phyloP scores from a whole-genome alignment of 1,284 basidiomycete species.

The Irpex sp. region DNA sequence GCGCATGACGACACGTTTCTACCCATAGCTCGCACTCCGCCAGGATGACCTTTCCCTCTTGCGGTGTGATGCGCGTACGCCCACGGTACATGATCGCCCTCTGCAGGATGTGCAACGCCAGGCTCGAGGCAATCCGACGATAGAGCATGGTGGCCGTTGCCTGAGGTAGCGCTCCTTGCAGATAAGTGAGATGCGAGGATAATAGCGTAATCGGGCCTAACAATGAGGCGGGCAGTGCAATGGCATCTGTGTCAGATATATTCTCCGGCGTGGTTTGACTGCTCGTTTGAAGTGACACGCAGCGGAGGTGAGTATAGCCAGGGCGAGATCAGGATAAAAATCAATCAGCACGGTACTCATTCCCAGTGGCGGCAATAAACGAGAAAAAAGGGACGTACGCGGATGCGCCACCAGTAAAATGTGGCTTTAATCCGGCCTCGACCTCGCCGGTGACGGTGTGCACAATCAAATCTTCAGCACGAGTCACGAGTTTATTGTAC shows the following conservation, averaged over 20 bases:
- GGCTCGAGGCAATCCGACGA: constrained; percentile 56
- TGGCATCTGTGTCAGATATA: constrained; percentile 30
- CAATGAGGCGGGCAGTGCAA: constrained; percentile 59
- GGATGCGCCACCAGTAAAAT: constrained; percentile 31
- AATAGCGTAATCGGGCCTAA: constrained; percentile 67
- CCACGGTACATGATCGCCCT: constrained; percentile 79
- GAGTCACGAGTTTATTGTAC: constrained; percentile 54
- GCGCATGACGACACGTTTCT: constrained; percentile 59
- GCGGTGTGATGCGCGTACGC: constrained; percentile 46
- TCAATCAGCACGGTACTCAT: not conserved
- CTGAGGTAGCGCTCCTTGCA: constrained; percentile 56
- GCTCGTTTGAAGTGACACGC: not conserved
- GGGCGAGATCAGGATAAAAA: not conserved
- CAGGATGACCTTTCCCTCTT: constrained; percentile 50
- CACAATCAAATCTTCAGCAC: constrained; percentile 84
- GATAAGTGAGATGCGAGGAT: constrained; percentile 64
- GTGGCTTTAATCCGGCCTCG: constrained; percentile 64
- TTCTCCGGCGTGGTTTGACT: constrained; percentile 21
- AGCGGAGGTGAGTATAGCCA: too few species aligned
- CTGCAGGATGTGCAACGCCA: constrained; percentile 74
- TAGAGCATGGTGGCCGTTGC: constrained; percentile 56
- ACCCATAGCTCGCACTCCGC: constrained; percentile 77
- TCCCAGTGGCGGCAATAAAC: not conserved
- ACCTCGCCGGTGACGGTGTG: constrained; percentile 78
- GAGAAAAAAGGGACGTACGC: constrained; percentile 7